Evolutionary conservation across 2,329 filamentous ascomycete genomes (phyloP), one percentile per base, ranked within the genome.

Genomic region (Emericellopsis atlantica): DNA sequence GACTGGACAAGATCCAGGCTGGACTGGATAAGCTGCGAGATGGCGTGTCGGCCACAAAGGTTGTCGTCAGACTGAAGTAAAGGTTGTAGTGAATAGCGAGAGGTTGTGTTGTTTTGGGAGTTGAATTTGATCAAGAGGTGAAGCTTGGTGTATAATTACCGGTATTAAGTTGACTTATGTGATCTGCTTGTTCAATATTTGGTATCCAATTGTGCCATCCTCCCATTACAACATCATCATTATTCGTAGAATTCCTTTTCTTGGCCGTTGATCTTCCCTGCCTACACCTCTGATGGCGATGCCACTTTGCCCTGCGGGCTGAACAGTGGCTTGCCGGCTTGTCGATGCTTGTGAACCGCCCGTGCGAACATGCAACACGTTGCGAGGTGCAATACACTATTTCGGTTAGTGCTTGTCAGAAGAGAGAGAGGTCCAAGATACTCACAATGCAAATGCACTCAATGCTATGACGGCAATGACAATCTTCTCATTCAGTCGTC

Each of bases 391-490:
- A 36, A 15, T 5, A 41, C 39, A 22, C 39, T 41, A 14, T 23
- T 40, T 15, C 16, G 26, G 26, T 39, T 3, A 39, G 37, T 22
- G 24, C 3, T 21, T n/a, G 6, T 15, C 22, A 24, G n/a, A n/a
- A 21, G 6, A 31, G n/a, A 32, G 26, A 24, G 23, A 6, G n/a
- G 16, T 24, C 15, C 12, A 8, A 16, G 14, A 24, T 11, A 36
- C 39, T 15, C 23, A 41, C 39, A 41, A 41, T 18, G 39, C 39
- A 29, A 41, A 36, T 6, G 32, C 39, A 32, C 39, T 26, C 39
- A 41, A 34, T 14, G 39, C 39, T n/a, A 41, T 18, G 15, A 41
- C 29, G 24, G 39, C 39, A 21, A 41, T 36, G 21, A 41, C 23
- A 18, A 41, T 34, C 21, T 41, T 36, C 29, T 16, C 32, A 32